phyloP scores from a whole-genome alignment of 2,329 filamentous ascomycete genomes.

The Paecilomyces variotii region DNA sequence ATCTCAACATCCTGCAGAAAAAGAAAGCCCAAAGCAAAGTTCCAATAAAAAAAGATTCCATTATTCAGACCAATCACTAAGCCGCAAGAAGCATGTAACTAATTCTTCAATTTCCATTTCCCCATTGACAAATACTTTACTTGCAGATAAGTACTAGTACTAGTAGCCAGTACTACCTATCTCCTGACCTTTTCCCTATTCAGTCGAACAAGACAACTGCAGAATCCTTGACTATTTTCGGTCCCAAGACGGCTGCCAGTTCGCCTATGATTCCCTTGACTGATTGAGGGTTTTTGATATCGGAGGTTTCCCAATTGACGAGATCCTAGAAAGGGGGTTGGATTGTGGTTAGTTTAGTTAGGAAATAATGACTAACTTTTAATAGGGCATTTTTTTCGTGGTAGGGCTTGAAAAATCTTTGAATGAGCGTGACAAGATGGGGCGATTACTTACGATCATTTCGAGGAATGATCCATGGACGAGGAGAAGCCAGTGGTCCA shows the following conservation, averaged over 20 bases:
- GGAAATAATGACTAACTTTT: too few relatives aligned
- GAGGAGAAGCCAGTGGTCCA: slow-evolving; percentile 37
- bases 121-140: too few relatives aligned
- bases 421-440: background rate
- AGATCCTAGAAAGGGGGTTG: slow-evolving; percentile 27
- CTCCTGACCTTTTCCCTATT: background rate
- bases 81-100: too few relatives aligned
- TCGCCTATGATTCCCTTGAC: slow-evolving; percentile 42
- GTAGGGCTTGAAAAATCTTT: background rate
- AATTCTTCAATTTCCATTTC: too few relatives aligned
- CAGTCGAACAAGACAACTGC: slow-evolving; percentile 33
- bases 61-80: too few relatives aligned
- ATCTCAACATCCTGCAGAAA: too few relatives aligned
- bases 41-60: too few relatives aligned
- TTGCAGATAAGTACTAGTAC: too few relatives aligned
- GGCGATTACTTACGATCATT: slow-evolving; percentile 28
- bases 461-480: slow-evolving; percentile 35
- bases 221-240: slow-evolving; percentile 32
- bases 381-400: background rate
- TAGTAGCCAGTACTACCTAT: too few relatives aligned
- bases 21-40: too few relatives aligned
- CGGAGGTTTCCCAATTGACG: slow-evolving; percentile 38
- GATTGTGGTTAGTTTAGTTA: background rate
- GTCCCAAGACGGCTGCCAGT: slow-evolving; percentile 38
- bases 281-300: slow-evolving; percentile 34